Evolutionary conservation across 1,284 basidiomycete genomes (phyloP), one percentile per base, ranked within the genome.

Genomic region (Meripilus lineatus): DNA sequence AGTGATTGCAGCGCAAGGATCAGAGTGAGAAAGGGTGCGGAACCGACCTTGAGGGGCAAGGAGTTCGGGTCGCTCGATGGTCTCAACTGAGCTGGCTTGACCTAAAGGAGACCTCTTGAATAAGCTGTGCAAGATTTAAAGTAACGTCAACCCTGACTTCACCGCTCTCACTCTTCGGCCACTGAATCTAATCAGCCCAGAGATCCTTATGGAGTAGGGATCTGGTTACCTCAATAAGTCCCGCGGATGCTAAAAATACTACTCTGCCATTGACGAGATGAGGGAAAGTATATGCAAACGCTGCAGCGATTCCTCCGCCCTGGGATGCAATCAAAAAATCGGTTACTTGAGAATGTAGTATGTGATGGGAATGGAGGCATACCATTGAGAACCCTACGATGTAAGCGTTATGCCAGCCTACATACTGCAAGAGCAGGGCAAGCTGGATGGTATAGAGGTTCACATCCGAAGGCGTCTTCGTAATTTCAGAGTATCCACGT

Each of bases 401-500:
- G 44, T 74, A 66, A 0, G 82, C 77, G 44, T 73, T 71, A 7
- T 77, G 70, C 85, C 86, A 90, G 42, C 68, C 70, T 28, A 89
- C 58, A 50, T 86, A 78, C 52, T 89, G 87, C 74, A 90, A 75
- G 40, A 90, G 69, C 2, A 89, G 72, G 0, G 87, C 85, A 6
- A 90, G 79, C 56, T 89, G 85, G 0, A 75, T 78, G 0, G 77
- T 76, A 58, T 84, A 84, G 3, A 89, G 64, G 2, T 68, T 65
- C 1, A 36, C 22, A 48, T 82, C 70, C 55, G 84, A 84, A 2
- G 68, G 69, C 3, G 71, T 72, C 25, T 77, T 68, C 1, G 84
- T 85, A 1, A 84, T 84, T 50, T 87, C 84, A 0, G 83, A 84
- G 59, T 89, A 90, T 5, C 87, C 86, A 38, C 87, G 74, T 14